These are phyloP conservation scores for Xylaria scruposa DNA, from an alignment of 495 filamentous ascomycete species.

Conservation along the genomic window DNA sequence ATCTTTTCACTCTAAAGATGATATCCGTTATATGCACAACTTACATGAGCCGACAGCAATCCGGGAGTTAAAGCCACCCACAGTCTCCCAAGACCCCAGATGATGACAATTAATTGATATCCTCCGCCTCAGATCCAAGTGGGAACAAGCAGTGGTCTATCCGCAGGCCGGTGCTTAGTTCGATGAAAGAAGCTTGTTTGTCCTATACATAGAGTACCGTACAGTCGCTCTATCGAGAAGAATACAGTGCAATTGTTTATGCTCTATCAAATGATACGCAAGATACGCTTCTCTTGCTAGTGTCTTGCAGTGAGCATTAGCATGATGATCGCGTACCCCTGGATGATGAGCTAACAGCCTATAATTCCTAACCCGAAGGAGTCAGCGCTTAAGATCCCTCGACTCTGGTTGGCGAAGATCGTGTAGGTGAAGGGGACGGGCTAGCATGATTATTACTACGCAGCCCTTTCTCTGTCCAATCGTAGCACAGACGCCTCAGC, in stretches of 20 bases:
- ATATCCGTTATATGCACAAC: not conserved
- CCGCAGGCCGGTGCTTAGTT: not conserved
- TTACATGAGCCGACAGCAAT: not conserved
- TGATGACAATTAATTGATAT: slow-evolving; percentile 9
- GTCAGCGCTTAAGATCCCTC: slow-evolving; percentile 22
- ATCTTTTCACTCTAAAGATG: too few species aligned
- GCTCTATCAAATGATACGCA: slow-evolving; percentile 1
- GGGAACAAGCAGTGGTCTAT: not conserved
- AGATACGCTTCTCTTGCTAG: not conserved
- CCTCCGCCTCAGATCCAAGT: slow-evolving; percentile 4
- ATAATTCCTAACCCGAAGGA: slow-evolving; percentile 21
- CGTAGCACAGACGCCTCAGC: slow-evolving; percentile 12
- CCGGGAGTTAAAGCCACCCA: not conserved
- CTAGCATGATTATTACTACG: slow-evolving; percentile 25
- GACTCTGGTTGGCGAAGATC: slow-evolving; percentile 23
- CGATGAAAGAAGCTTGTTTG: slow-evolving; percentile 1
- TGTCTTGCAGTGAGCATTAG: not conserved
- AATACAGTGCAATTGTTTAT: not conserved
- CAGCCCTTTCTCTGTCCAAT: slow-evolving; percentile 20
- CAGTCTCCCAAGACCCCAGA: too few species aligned
- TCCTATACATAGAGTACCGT: not conserved
- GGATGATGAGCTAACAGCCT: slow-evolving; percentile 15
- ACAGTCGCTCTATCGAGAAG: not conserved
- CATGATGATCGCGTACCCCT: slow-evolving; percentile 5
- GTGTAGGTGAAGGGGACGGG: slow-evolving; percentile 15